phyloP scores from a whole-genome alignment of 2,329 filamentous ascomycete genomes.

The Drechslerella coelobrocha region DNA sequence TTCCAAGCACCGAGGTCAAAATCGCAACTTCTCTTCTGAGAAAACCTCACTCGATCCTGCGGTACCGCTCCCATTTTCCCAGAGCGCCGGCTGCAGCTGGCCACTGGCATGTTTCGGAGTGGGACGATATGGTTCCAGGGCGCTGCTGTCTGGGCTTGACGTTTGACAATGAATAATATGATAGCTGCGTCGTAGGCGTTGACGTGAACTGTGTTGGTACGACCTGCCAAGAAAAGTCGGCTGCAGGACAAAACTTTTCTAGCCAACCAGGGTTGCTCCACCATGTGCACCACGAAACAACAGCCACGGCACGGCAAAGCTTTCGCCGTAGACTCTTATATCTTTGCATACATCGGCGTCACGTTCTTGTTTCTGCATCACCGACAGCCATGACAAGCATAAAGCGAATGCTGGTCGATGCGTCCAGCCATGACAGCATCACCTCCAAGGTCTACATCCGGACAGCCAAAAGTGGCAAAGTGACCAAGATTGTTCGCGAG shows the following conservation, averaged over 20 bases:
- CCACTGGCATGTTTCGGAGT: background rate
- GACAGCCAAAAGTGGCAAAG: slow-evolving; percentile 93
- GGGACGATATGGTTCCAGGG: background rate
- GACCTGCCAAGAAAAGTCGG: slow-evolving; percentile 29
- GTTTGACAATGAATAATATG: background rate
- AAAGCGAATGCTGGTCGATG: slow-evolving; percentile 66
- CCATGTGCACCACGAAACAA: background rate
- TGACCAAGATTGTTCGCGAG: slow-evolving; percentile 98
- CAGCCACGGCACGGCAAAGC: background rate
- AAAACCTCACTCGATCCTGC: slow-evolving; percentile 18
- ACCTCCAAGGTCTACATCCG: slow-evolving; percentile 96
- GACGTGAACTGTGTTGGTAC: background rate
- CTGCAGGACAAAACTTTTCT: slow-evolving; percentile 33
- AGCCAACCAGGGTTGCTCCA: background rate
- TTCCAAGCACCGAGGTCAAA: background rate
- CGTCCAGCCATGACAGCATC: slow-evolving; percentile 72
- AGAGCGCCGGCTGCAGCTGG: background rate
- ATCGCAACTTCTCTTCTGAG: slow-evolving; percentile 20
- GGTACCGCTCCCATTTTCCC: slow-evolving; percentile 14
- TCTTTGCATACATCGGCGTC: no score
- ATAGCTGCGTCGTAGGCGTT: background rate
- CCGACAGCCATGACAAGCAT: slow-evolving; percentile 68
- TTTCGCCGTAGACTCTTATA: slow-evolving; percentile 20
- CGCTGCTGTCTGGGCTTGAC: background rate
- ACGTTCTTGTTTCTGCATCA: slow-evolving; percentile 12